Conservation (phyloP, 2,329 filamentous ascomycete genomes). For the Podosphaera fusca region DNA sequence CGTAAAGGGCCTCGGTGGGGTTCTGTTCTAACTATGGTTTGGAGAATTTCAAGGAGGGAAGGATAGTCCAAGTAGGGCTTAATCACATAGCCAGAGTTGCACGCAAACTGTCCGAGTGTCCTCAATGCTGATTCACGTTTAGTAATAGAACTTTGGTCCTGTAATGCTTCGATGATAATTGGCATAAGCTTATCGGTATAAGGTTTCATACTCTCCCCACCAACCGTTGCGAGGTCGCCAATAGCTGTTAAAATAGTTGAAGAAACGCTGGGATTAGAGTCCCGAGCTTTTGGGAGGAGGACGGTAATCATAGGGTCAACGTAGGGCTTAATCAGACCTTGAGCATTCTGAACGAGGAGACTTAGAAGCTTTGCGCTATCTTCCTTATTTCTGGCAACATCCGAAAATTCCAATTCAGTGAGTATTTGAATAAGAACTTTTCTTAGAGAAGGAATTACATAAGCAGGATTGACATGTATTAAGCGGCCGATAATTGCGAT, state of each 20-base stretch:
- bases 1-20: conserved; percentile 59
- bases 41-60: conserved; percentile 72
- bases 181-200: conserved; percentile 90
- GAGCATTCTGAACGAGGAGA: conserved; percentile 77
- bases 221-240: conserved; percentile 80
- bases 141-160: conserved; percentile 73
- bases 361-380: conserved; percentile 87
- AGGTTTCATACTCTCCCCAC: conserved; percentile 76
- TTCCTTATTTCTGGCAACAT: conserved; percentile 82
- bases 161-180: conserved; percentile 76
- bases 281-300: conserved; percentile 75
- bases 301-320: conserved; percentile 92
- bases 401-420: conserved; percentile 89
- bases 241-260: conserved; percentile 90
- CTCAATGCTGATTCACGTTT: conserved; percentile 83
- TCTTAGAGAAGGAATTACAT: conserved; percentile 84
- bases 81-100: conserved; percentile 94
- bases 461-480: conserved; percentile 78
- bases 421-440: conserved; percentile 92
- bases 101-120: conserved; percentile 76
- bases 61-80: conserved; percentile 90
- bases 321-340: conserved; percentile 82
- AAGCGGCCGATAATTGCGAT: conserved; percentile 92
- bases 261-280: conserved; percentile 67
- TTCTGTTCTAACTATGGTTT: conserved; percentile 85